Conservation (phyloP, 1,284 basidiomycete genomes). For the Cutaneotrichosporon arboriforme region DNA sequence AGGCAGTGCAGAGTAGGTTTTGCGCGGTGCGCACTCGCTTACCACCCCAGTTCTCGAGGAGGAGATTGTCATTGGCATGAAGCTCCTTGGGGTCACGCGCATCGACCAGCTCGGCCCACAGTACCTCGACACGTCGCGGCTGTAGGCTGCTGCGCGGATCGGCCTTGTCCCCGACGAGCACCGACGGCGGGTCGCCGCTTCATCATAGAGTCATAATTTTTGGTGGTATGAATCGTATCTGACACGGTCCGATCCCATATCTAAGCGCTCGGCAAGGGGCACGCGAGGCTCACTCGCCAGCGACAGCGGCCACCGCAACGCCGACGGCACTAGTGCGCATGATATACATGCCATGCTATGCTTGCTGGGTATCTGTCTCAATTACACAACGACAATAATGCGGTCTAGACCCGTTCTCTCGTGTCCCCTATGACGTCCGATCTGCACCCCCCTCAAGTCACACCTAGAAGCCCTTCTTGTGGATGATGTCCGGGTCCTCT, state of each 20-base stretch:
- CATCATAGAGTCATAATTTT: neutral
- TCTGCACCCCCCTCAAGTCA: neutral
- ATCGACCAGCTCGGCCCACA: conserved; percentile 48
- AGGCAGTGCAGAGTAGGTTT: conserved; percentile 51
- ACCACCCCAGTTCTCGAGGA: conserved; percentile 60
- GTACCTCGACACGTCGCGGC: conserved; percentile 29
- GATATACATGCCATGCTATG: conserved; percentile 7
- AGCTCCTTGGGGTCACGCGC: conserved; percentile 63
- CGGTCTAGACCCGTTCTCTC: neutral
- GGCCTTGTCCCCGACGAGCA: neutral
- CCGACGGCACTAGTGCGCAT: neutral
- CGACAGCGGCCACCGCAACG: neutral
- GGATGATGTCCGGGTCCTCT: conserved; percentile 97
- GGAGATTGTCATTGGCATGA: conserved; percentile 73
- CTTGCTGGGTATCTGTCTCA: neutral
- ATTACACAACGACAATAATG: neutral
- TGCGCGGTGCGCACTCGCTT: neutral
- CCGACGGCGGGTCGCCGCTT: neutral
- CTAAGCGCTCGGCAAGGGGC: neutral
- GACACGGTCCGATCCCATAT: neutral
- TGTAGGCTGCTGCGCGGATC: conserved; percentile 9
- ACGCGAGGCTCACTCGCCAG: neutral
- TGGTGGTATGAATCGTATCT: neutral
- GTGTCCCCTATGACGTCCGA: too few species aligned
- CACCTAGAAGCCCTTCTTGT: conserved; percentile 51